Conservation (phyloP, 2,329 filamentous ascomycete species). For the Colletotrichum sp. region DNA sequence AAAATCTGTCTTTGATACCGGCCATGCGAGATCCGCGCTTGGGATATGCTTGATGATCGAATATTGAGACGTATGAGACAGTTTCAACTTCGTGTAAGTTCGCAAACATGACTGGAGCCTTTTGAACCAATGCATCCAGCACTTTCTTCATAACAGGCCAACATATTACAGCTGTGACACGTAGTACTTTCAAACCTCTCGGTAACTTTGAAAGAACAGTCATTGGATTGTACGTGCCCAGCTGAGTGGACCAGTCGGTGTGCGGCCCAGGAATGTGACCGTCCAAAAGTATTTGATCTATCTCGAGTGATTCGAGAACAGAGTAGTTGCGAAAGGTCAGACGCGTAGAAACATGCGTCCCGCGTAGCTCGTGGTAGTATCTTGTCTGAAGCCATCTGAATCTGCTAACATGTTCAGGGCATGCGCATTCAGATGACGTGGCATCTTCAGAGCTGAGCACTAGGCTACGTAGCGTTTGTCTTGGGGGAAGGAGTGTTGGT, state of each 20-base stretch:
- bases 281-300: not conserved
- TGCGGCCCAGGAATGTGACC: not conserved
- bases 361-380: not conserved
- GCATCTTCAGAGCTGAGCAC: not conserved
- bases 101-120: not conserved
- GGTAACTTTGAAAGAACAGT: not conserved
- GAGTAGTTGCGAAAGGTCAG: not conserved
- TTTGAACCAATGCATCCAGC: not conserved
- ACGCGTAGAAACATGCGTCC: not conserved
- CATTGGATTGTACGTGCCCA: not conserved
- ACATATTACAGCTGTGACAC: not conserved
- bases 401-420: not conserved
- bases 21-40: not conserved
- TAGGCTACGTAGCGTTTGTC: not conserved
- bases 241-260: not conserved
- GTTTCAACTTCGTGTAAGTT: not conserved
- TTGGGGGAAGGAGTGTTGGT: not conserved
- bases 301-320: not conserved
- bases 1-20: not conserved
- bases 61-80: not conserved
- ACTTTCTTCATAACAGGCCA: not conserved
- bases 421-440: not conserved
- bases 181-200: not conserved
- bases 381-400: no score
- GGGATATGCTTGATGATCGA: not conserved